Base-by-base conservation (phyloP, 1,284 basidiomycete species). In the Moesziomyces parantarcticus region DNA sequence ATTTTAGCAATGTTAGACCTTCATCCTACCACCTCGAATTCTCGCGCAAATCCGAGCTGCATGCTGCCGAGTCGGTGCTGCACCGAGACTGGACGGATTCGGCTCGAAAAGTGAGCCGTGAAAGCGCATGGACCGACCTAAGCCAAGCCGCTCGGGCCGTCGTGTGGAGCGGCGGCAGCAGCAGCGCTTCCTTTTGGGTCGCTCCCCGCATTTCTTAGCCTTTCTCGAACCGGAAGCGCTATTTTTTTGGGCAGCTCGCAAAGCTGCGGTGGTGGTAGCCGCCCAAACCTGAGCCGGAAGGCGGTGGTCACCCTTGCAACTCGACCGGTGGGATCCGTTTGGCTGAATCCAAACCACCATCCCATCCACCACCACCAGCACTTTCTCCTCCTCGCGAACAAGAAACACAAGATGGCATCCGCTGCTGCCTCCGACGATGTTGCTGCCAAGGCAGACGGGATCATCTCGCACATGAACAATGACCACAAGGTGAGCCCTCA, bases 381-480 rank as follows among this genome's bases (percentile, higher is more conserved):
- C 34, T 16, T 18, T 5, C 16, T 32, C 29, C 29, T 32, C 29
- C 13, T 32, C 29, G 29, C 29, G 29, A 32, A 32, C 10, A 9
- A 5, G 7, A 8, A 13, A 39, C 36, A 39, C 23, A 60, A 39
- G 9, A 63, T 58, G 52, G 53, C 63, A 11, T 22, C 50, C 5
- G 39, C 46, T 50, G 36, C 36, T 39, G 36, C 36, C 11, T 47
- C 47, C 13, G 65, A 74, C 44, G 71, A 74, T n/a, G 44, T 74
- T 22, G 65, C 61, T 41, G 50, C 65, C 34, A 74, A 74, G 61
- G 60, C 65, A 22, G 71, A 64, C 14, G 62, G 61, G 29, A 68
- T 74, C 39, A 50, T 68, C 42, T 65, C 65, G 18, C 65, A 74
- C 58, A 74, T 74, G 71, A 74, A 74, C 71, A 74, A 65, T 23